phyloP scores from a whole-genome alignment of 1,284 basidiomycete species.

The Microbotryum scabiosae region DNA sequence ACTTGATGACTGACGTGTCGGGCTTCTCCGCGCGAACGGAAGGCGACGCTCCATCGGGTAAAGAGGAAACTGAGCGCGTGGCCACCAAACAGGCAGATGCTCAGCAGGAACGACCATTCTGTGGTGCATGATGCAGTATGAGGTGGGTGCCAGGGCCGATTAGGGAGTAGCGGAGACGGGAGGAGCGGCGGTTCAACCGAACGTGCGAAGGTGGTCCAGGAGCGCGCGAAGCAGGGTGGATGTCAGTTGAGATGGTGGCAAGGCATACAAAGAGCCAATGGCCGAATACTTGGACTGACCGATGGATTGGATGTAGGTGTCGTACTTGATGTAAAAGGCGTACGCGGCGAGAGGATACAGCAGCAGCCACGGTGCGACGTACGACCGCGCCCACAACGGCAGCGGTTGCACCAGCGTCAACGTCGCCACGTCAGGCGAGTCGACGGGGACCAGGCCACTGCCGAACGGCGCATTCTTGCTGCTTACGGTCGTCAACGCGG shows the following conservation, averaged over 20 bases:
- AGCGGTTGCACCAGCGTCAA: slow-evolving; percentile 70
- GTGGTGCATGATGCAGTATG: not conserved
- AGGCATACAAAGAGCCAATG: no score
- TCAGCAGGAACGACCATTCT: slow-evolving; percentile 66
- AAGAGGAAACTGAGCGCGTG: slow-evolving; percentile 89
- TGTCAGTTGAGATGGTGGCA: not conserved
- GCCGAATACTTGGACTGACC: slow-evolving; percentile 6
- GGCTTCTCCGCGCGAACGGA: slow-evolving; percentile 20
- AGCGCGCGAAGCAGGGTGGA: not conserved
- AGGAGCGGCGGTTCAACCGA: not conserved
- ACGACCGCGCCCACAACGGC: slow-evolving; percentile 69
- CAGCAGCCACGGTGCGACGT: slow-evolving; percentile 57
- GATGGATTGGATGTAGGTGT: slow-evolving; percentile 29
- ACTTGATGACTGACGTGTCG: slow-evolving; percentile 5
- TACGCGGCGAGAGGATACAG: slow-evolving; percentile 86
- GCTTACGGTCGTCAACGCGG: not conserved
- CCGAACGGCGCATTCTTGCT: slow-evolving; percentile 9
- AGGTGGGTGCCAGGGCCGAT: not conserved
- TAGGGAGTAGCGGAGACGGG: not conserved
- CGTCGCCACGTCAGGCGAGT: slow-evolving; percentile 74
- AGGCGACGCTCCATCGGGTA: slow-evolving; percentile 75
- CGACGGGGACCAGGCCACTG: slow-evolving; percentile 48
- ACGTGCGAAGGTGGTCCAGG: not conserved
- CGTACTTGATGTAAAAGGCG: slow-evolving; percentile 65
- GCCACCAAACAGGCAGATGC: slow-evolving; percentile 69